Evolutionary conservation across 352 stramenopile species (phyloP).

Genomic region (Blastocystis sp.): DNA sequence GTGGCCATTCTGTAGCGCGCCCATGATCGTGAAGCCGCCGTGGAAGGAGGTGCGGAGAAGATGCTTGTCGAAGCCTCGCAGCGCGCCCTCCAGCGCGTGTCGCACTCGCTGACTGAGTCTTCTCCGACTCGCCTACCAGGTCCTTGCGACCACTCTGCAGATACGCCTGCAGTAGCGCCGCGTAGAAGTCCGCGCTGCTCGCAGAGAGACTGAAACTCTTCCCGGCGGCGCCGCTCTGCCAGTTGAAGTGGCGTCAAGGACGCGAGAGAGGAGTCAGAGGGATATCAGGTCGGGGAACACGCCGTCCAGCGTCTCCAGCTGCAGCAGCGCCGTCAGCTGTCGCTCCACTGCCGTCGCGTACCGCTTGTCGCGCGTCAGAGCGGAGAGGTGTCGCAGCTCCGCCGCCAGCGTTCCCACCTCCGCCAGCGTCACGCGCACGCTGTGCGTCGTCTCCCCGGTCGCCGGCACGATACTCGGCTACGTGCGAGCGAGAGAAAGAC

Average conservation of each 20-base stretch:
- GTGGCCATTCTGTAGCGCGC: conserved; percentile 54
- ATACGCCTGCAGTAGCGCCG: conserved; percentile 93
- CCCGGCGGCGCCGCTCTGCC: neutral
- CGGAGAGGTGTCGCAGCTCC: conserved; percentile 68
- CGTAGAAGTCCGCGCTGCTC: conserved; percentile 82
- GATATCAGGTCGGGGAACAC: conserved; percentile 62
- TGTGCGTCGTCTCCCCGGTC: conserved; percentile 61
- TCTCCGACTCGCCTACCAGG: neutral
- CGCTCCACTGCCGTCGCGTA: conserved; percentile 61
- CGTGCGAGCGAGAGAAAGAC: neutral
- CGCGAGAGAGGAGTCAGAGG: conserved; percentile 58
- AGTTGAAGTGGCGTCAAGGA: neutral
- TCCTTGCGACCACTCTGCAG: conserved; percentile 80
- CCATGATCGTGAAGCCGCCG: conserved; percentile 68
- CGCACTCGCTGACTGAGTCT: conserved; percentile 57
- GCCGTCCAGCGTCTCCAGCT: conserved; percentile 49
- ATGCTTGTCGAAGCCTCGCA: conserved; percentile 79
- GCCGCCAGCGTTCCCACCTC: conserved; percentile 70
- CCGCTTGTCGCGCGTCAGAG: conserved; percentile 61
- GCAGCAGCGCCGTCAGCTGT: neutral
- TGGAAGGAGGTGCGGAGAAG: conserved; percentile 68
- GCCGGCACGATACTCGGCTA: conserved; percentile 71
- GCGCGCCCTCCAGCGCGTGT: conserved; percentile 81
- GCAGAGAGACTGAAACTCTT: conserved; percentile 33
- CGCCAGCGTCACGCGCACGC: conserved; percentile 62